Percentiles rank a stretch among this genome's conserved stretches.
Conservation (phyloP, 2,329 filamentous ascomycete genomes). For the Ophiobolus disseminans region DNA sequence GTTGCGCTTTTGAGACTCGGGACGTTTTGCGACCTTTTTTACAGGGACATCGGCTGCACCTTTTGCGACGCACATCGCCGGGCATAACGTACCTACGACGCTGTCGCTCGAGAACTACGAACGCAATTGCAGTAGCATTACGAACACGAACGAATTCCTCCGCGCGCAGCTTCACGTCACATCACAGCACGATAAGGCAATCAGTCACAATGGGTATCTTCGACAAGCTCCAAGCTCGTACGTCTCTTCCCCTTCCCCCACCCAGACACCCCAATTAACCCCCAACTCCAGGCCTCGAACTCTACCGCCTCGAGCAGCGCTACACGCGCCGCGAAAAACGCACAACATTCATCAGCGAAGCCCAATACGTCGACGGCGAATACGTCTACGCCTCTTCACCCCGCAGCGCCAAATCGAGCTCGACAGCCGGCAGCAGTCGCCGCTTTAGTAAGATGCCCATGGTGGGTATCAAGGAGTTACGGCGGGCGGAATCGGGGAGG, state of each 20-base stretch:
- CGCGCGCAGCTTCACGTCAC: too few species aligned
- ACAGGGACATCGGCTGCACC: not conserved
- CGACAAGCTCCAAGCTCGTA: constrained; percentile 52
- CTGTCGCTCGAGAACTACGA: too few species aligned
- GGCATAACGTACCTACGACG: not conserved
- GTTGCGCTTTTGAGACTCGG: too few species aligned
- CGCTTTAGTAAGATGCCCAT: constrained; percentile 47
- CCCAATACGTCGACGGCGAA: constrained; percentile 93
- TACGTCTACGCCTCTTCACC: constrained; percentile 73
- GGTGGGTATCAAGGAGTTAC: constrained; percentile 42
- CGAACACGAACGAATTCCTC: too few species aligned
- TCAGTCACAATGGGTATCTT: constrained; percentile 47
- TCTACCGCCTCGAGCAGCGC: constrained; percentile 93
- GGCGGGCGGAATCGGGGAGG: constrained; percentile 24
- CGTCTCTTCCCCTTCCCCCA: constrained; percentile 13
- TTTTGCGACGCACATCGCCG: too few species aligned
- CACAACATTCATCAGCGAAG: constrained; percentile 86
- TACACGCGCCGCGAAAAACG: constrained; percentile 92
- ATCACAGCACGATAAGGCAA: too few species aligned
- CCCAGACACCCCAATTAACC: not conserved
- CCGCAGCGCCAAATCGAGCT: constrained; percentile 36
- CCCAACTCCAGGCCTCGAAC: constrained; percentile 70
- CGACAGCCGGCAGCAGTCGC: constrained; percentile 32
- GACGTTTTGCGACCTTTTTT: too few species aligned
- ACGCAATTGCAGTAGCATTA: too few species aligned